Percentiles rank a stretch among this genome's conserved stretches.
phyloP scores from a whole-genome alignment of 495 filamentous ascomycete species.

The Letharia columbiana region DNA sequence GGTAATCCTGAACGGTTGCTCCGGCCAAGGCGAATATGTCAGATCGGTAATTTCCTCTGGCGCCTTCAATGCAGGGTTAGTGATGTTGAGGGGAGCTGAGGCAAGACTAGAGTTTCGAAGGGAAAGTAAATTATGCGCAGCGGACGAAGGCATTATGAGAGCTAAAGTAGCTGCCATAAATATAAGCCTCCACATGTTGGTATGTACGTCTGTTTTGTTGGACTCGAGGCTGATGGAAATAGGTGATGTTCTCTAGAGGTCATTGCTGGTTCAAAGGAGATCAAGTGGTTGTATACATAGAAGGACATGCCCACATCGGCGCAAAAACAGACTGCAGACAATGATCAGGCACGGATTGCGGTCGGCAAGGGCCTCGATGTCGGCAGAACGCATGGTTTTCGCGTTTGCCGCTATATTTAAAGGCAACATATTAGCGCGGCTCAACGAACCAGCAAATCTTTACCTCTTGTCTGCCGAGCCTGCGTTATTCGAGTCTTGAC shows the following conservation, averaged over 20 bases:
- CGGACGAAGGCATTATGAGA: not conserved
- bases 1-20: rapidly evolving
- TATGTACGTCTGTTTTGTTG: no score
- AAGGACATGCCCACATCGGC: not conserved
- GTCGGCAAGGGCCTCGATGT: not conserved
- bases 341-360: not conserved
- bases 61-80: not conserved
- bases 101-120: not conserved
- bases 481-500: not conserved
- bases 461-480: not conserved
- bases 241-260: not conserved
- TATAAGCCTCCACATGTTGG: not conserved
- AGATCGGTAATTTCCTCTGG: not conserved
- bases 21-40: not conserved
- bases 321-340: not conserved
- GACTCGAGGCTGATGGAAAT: not conserved
- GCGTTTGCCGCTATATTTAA: not conserved
- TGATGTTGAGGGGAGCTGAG: not conserved
- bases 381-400: not conserved
- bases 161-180: not conserved
- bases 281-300: not conserved
- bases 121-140: not conserved
- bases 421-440: not conserved
- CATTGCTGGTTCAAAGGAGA: not conserved
- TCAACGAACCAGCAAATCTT: not conserved